Conservation (phyloP, 108 stramenopile species). For the Poteriospumella lacustris region DNA sequence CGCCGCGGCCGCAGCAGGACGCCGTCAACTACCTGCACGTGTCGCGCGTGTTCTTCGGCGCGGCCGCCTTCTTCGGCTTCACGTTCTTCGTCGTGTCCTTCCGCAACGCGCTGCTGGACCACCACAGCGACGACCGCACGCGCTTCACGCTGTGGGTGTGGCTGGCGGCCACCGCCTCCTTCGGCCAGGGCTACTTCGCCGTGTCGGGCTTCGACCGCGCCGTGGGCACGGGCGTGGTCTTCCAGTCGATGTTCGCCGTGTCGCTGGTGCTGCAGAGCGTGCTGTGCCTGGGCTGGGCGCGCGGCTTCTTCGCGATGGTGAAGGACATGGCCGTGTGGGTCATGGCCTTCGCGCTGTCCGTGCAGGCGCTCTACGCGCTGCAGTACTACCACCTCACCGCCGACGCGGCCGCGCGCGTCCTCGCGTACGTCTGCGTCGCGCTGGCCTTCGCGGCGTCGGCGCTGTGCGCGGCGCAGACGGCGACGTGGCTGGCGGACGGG, state of each 20-base stretch:
- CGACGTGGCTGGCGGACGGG: not conserved
- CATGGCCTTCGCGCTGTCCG: not conserved
- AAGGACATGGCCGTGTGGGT: constrained; percentile 15
- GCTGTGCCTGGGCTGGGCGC: not conserved
- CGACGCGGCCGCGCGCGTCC: not conserved
- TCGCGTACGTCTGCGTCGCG: not conserved
- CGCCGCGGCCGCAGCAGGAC: too few species aligned
- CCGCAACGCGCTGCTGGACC: not conserved
- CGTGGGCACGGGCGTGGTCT: constrained; percentile 9
- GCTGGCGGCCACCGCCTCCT: constrained; percentile 1
- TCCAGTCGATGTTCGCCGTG: not conserved
- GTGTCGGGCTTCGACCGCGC: too few species aligned
- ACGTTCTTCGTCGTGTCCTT: not conserved
- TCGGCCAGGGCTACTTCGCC: not conserved
- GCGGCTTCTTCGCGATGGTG: not conserved
- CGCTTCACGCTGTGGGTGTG: not conserved
- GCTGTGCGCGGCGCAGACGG: not conserved
- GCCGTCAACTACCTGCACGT: constrained; percentile 22
- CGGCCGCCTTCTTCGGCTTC: not conserved
- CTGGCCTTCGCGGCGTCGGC: not conserved
- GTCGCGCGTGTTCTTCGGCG: not conserved
- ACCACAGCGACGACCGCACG: not conserved
- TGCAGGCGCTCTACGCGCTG: not conserved
- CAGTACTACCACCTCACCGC: not conserved
- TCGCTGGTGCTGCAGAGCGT: not conserved